Base-by-base conservation (phyloP, 176 grass and related monocot genomes). In the Thalia dealbata region DNA sequence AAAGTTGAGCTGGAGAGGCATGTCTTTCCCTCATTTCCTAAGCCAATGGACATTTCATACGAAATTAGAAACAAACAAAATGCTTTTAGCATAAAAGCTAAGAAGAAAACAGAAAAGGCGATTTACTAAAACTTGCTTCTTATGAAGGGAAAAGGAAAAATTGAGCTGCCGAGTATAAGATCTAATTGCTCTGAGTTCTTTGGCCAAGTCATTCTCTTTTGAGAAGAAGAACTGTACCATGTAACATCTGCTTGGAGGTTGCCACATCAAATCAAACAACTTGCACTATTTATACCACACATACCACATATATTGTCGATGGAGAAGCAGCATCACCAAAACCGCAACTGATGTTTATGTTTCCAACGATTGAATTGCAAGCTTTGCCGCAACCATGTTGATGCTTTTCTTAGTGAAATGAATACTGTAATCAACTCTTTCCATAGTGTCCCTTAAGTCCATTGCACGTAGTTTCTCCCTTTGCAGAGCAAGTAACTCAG, bases 331-430 rank as follows among this genome's bases (percentile, higher is more conserved):
- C 11, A 63, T 14, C 61, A 29, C 61, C 61, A 63, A 24, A 26
- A 13, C 3, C 3, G 3, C 25, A 26, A 63, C 4, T 28, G 26
- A 63, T 69, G 19, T 69, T 23, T 75, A 75, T 23, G 14, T 48
- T 61, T 46, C 56, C 82, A 97, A 73, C 73, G 88, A 88, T 81
- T 97, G 93, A 86, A 97, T 90, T 15, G 93, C 93, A 14, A 97
- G 76, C 80, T 87, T 87, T 12, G 93, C 93, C 16, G 85, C 85
- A 81, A 92, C 74, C 89, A 97, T 92, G 32, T 84, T 77, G 1
- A 92, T 92, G 65, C 83, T 90, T 68, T 88, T 73, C 66, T 81
- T 72, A 54, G 90, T 74, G 41, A 86, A 97, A 32, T 84, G 61
- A 16, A 90, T 88, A 51, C 82, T 81, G 28, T 16, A 74, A 67